phyloP scores from a whole-genome alignment of 208 protist genomes.

The Trypanosoma platydactyli region DNA sequence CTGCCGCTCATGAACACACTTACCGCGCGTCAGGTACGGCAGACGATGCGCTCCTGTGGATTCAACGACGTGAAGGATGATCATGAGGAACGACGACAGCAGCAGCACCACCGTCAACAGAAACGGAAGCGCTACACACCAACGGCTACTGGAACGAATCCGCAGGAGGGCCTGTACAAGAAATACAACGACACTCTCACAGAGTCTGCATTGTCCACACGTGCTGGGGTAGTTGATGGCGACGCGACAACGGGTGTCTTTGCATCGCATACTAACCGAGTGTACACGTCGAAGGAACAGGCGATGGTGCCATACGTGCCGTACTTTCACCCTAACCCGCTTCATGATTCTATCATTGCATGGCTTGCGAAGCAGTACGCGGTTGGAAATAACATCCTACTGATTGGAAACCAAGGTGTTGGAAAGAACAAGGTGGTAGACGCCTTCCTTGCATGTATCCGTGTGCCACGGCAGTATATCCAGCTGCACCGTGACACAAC shows the following conservation, averaged over 20 bases:
- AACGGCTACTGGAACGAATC: neutral
- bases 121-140: neutral
- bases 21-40: constrained; percentile 57
- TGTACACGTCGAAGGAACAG: constrained; percentile 56
- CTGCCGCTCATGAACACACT: constrained; percentile 75
- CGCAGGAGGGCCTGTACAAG: constrained; percentile 10
- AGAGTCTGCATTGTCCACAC: constrained; percentile 1
- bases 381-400: constrained; percentile 81
- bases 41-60: constrained; percentile 51
- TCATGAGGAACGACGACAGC: neutral
- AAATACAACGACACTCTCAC: constrained; percentile 20
- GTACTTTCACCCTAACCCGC: constrained; percentile 86
- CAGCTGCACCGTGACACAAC: constrained; percentile 95
- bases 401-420: constrained; percentile 95
- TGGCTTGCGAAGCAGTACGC: constrained; percentile 90
- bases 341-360: constrained; percentile 82
- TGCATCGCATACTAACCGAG: constrained; percentile 39
- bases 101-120: neutral
- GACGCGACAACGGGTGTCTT: constrained; percentile 30
- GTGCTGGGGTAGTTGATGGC: neutral
- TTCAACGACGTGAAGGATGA: constrained; percentile 25
- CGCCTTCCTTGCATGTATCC: constrained; percentile 85
- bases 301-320: constrained; percentile 88
- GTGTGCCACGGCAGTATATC: constrained; percentile 92
- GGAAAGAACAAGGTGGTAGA: constrained; percentile 97